Evolutionary conservation across 768 basidiomycete genomes (phyloP), one percentile per base, ranked within the genome.

Genomic region (Termitomyces sp.): DNA sequence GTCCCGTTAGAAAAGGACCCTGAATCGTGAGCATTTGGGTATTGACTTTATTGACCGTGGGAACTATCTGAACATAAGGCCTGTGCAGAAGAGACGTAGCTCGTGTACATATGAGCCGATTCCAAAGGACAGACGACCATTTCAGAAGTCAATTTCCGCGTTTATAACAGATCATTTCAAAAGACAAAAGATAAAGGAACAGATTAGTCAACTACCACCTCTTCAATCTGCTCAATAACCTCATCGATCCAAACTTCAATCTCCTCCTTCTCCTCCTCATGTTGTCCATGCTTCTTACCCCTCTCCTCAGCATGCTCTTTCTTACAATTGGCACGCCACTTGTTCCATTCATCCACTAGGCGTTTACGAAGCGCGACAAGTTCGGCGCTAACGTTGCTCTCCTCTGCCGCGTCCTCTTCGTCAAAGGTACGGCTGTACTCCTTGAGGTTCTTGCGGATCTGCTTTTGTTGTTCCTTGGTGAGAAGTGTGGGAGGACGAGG

Each of bases 321-420:
- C 19, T 54, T 85, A 63, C 87, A 86, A 61, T 84, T 80, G 23
- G 77, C 65, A 51, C 96, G 84, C 97, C 97, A 98, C 42, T 96
- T 92, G 73, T 99, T 97, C 97, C 97, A 99, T 75, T 99, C 97
- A 67, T 97, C 92, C 64, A 98, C 89, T 53, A 98, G 81, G 46
- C 97, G 83, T 71, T 92, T 91, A 59, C 97, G 83, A 61, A 86
- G 86, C 17, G 93, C 92, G 63, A 95, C 82, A 25, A 97, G 83
- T 73, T 98, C 97, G 5, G 95, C 94, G 62, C 89, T 95, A 64
- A 95, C 92, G 65, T 89, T 91, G 71, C 88, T 93, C 75, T 96
- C 95, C 69, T 98, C 95, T 19, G 90, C 86, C 25, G 94, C 93
- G 70, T 98, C 97, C 66, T 97, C 94, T 74, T 98, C 96, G 53